Conservation (phyloP, 2,329 filamentous ascomycete genomes). For the Cryphonectria parasitica region DNA sequence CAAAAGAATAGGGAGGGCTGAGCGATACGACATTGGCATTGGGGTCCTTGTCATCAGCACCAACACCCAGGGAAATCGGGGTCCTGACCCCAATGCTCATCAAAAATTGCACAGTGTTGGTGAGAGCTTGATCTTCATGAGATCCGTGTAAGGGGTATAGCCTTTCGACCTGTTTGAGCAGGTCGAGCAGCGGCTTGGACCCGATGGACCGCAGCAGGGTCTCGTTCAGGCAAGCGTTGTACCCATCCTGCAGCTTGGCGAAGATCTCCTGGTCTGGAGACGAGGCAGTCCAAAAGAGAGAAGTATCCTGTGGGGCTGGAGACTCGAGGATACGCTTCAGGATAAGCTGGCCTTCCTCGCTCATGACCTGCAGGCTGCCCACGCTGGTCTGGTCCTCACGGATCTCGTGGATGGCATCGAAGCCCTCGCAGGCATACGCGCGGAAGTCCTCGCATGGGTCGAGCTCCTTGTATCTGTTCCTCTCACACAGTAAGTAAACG, state of each 20-base stretch:
- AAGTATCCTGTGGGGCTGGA: constrained; percentile 48
- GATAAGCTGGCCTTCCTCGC: constrained; percentile 60
- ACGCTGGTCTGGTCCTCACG: constrained; percentile 64
- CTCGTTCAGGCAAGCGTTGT: constrained; percentile 69
- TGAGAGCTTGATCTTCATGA: constrained; percentile 11
- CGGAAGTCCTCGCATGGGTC: constrained; percentile 70
- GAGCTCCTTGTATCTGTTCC: constrained; percentile 54
- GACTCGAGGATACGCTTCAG: constrained; percentile 68
- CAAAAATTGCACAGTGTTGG: constrained; percentile 52
- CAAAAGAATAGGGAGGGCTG: constrained; percentile 53
- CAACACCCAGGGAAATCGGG: constrained; percentile 48
- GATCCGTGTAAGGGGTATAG: constrained; percentile 35
- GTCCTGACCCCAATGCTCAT: constrained; percentile 36
- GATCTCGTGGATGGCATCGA: constrained; percentile 66
- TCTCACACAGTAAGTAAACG: not conserved
- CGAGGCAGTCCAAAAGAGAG: constrained; percentile 41
- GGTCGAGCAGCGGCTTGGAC: constrained; percentile 56
- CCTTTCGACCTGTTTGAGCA: constrained; percentile 56
- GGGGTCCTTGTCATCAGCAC: constrained; percentile 50
- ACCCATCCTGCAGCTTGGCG: constrained; percentile 65
- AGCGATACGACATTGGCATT: constrained; percentile 42
- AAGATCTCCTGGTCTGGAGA: constrained; percentile 65
- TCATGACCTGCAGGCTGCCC: constrained; percentile 65
- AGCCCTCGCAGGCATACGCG: constrained; percentile 65
- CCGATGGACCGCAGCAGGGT: constrained; percentile 58